phyloP scores from a whole-genome alignment of 2,329 filamentous ascomycete species.

The Penicillium occitanis region DNA sequence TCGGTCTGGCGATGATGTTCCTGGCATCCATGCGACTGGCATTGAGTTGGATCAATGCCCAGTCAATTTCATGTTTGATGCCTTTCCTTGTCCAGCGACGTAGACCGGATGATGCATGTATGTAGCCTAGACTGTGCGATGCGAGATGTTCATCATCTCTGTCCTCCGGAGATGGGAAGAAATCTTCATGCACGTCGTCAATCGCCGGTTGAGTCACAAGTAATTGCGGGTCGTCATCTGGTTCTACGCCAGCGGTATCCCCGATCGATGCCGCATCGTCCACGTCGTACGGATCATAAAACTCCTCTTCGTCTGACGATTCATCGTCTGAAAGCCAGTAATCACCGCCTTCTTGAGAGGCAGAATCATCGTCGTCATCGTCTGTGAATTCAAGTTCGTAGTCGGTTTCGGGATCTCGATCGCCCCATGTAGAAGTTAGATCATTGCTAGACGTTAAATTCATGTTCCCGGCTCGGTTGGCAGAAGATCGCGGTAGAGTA shows the following conservation, averaged over 20 bases:
- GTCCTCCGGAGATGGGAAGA: conserved; percentile 76
- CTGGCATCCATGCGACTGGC: conserved; percentile 67
- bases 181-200: conserved; percentile 79
- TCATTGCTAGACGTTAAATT: conserved; percentile 29
- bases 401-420: conserved; percentile 38
- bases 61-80: conserved; percentile 87
- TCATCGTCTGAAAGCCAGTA: conserved; percentile 48
- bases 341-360: conserved; percentile 42
- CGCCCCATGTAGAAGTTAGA: conserved; percentile 42
- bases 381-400: conserved; percentile 56
- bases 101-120: conserved; percentile 89
- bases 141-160: conserved; percentile 78
- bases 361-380: conserved; percentile 49
- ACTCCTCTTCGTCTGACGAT: conserved; percentile 55
- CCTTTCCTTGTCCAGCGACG: conserved; percentile 70
- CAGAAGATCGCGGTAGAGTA: conserved; percentile 47
- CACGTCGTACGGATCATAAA: conserved; percentile 50
- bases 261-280: conserved; percentile 60
- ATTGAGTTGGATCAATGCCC: conserved; percentile 83
- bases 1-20: conserved; percentile 60
- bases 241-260: conserved; percentile 75
- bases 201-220: conserved; percentile 88
- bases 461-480: conserved; percentile 35
- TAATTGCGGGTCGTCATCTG: conserved; percentile 72
- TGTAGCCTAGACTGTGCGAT: conserved; percentile 74